Conservation (phyloP, 768 basidiomycete species). For the Agrocybe pediades region DNA sequence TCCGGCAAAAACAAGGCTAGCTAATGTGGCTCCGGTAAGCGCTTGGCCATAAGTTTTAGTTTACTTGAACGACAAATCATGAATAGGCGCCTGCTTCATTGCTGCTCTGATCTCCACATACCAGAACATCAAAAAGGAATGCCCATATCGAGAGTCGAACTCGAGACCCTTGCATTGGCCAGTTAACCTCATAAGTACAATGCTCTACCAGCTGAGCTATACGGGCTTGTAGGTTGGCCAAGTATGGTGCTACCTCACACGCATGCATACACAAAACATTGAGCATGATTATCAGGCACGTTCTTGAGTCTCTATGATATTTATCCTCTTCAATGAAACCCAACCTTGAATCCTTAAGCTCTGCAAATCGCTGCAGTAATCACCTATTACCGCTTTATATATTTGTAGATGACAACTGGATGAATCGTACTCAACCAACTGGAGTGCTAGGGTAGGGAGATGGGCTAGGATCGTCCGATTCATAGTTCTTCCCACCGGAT, state of each 20-base stretch:
- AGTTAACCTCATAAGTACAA: constrained; percentile 59
- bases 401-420: not conserved
- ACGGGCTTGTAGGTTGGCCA: constrained; percentile 35
- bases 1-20: too few relatives aligned
- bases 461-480: constrained; percentile 27
- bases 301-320: too few relatives aligned
- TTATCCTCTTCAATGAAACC: too few relatives aligned
- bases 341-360: too few relatives aligned
- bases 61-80: not conserved
- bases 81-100: not conserved
- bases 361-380: too few relatives aligned
- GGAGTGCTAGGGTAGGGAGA: constrained; percentile 13
- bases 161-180: constrained; percentile 55
- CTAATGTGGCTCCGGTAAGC: too few relatives aligned
- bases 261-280: not conserved
- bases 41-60: not conserved
- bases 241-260: not conserved
- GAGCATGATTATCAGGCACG: too few relatives aligned
- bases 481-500: constrained; percentile 42
- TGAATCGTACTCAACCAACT: constrained; percentile 8
- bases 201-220: constrained; percentile 62
- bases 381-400: too few relatives aligned
- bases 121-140: constrained; percentile 23
- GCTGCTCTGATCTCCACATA: not conserved
- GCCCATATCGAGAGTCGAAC: constrained; percentile 58